These are phyloP conservation scores for Mycena pura DNA, from an alignment of 768 basidiomycete genomes.

Conservation along the genomic window DNA sequence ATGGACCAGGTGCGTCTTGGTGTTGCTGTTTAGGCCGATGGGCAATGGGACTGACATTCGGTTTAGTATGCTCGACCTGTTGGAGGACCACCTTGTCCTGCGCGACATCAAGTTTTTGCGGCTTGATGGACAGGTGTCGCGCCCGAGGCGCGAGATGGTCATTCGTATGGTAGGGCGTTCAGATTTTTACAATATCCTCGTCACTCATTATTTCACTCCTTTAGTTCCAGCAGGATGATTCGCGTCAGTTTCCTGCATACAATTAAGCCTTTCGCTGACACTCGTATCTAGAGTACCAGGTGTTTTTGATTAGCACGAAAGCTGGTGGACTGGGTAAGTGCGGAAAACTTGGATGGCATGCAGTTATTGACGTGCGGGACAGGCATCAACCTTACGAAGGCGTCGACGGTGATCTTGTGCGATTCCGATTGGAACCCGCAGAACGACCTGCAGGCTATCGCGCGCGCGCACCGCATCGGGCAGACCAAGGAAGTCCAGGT, in stretches of 20 bases:
- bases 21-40: not conserved
- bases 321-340: constrained; percentile 74
- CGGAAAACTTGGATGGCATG: not conserved
- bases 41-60: constrained; percentile 11
- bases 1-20: constrained; percentile 58
- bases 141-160: constrained; percentile 62
- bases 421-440: constrained; percentile 76
- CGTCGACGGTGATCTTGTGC: constrained; percentile 81
- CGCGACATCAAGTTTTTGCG: constrained; percentile 66
- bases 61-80: constrained; percentile 66
- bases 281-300: constrained; percentile 56
- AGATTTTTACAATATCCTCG: not conserved
- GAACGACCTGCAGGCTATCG: constrained; percentile 87
- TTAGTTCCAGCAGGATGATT: constrained; percentile 65
- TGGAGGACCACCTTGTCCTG: constrained; percentile 71
- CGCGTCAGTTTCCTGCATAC: constrained; percentile 46
- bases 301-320: constrained; percentile 73
- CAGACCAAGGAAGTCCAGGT: constrained; percentile 77
- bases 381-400: constrained; percentile 86
- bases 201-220: not conserved
- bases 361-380: constrained; percentile 29
- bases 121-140: constrained; percentile 60
- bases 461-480: constrained; percentile 82
- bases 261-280: not conserved
- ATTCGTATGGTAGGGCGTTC: constrained; percentile 55